Evolutionary conservation across 2,329 filamentous ascomycete species (phyloP).

Genomic region (Aplosporella prunicola): DNA sequence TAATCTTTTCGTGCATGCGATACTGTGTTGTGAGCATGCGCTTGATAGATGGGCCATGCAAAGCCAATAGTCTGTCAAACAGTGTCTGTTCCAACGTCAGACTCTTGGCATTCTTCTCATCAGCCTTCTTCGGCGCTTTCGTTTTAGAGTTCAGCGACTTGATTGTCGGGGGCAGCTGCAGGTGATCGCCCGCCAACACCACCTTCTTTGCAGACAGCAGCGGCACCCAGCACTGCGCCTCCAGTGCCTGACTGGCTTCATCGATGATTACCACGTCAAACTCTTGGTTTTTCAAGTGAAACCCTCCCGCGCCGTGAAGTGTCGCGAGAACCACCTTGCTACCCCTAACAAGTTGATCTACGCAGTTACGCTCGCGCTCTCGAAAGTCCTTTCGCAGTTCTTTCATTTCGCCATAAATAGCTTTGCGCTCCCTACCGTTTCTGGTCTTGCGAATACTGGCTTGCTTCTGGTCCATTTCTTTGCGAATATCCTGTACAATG

Average conservation of each 20-base stretch:
- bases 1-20: constrained; percentile 93
- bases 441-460: constrained; percentile 79
- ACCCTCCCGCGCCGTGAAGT: constrained; percentile 81
- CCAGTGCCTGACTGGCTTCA: constrained; percentile 88
- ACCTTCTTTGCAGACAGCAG: constrained; percentile 69
- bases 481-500: constrained; percentile 81
- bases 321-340: constrained; percentile 89
- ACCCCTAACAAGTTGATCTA: constrained; percentile 60
- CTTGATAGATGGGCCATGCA: constrained; percentile 80
- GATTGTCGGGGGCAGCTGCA: constrained; percentile 90
- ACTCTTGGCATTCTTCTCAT: constrained; percentile 42
- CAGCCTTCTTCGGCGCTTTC: constrained; percentile 20
- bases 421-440: constrained; percentile 66
- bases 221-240: constrained; percentile 96
- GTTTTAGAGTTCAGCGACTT: constrained; percentile 55
- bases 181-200: constrained; percentile 85
- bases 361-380: constrained; percentile 72
- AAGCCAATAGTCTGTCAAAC: constrained; percentile 74
- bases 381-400: constrained; percentile 82
- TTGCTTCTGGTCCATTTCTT: constrained; percentile 89
- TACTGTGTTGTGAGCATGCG: constrained; percentile 95
- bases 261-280: constrained; percentile 96
- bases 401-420: constrained; percentile 76
- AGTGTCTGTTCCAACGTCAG: constrained; percentile 76
- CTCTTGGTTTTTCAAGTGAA: constrained; percentile 64